Base-by-base conservation (phyloP, 1,284 basidiomycete genomes). In the Melampsora larici-populina region DNA sequence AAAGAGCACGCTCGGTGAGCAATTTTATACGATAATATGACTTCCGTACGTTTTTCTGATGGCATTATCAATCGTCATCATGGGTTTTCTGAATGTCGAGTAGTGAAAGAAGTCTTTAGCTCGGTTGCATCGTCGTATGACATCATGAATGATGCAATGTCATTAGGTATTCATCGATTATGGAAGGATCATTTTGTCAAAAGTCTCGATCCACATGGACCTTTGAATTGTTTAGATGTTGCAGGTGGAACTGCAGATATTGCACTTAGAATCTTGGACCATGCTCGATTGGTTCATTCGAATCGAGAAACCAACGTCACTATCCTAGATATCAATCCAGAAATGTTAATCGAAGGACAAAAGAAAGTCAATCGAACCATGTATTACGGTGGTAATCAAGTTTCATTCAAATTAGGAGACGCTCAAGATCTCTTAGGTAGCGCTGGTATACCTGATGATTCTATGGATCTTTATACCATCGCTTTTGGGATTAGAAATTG, bases 231-330 rank as follows among this genome's bases (percentile, higher is more conserved):
- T 84, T 90, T 99, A 73, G 97, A 99, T 83, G 93, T 99, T 43
- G 97, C 96, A 0, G 97, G 97, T 55, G 97, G 97, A 60, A 99
- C 94, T 7, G 97, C 97, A 21, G 97, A 99, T 86, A 96, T 99
- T 84, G 97, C 96, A 2, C 87, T 97, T 77, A 88, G 96, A 49
- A 92, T 99, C 80, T 87, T 99, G 68, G 95, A 99, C 86, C 88
- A 92, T 81, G 95, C 94, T 13, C 87, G 93, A 78, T 92, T 94
- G 81, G 90, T 90, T 79, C 92, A 95, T 83, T 91, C 90, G 3
- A 92, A 93, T 83, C 86, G 94, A 80, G 92, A 95, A 83, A 92
- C 93, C 18, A 89, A 88, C 70, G 94, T 99, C 0, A 91, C 93
- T 71, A 88, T 99, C 71, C 91, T 95, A 67, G 97, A 99, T 84